Conservation (phyloP, 73 alveolate species). For the Paramecium bursaria region DNA sequence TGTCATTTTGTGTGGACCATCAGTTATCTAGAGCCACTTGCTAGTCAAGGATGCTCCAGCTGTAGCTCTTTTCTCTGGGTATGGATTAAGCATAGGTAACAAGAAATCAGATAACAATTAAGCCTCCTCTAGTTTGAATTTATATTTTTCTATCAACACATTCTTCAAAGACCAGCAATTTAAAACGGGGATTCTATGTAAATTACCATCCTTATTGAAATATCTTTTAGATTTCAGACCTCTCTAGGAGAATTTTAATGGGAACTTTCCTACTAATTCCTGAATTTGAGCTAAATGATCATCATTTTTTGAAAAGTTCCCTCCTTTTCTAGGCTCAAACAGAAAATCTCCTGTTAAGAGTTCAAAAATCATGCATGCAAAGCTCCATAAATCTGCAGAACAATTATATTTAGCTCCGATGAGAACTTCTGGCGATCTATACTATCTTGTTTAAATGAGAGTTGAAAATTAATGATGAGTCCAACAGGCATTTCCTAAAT, state of each 20-base stretch:
- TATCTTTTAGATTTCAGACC: conserved; percentile 86
- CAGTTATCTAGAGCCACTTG: conserved; percentile 39
- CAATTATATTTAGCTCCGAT: conserved; percentile 92
- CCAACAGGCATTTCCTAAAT: conserved; percentile 97
- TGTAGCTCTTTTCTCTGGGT: conserved; percentile 70
- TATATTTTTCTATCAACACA: conserved; percentile 70
- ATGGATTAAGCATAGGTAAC: conserved; percentile 56
- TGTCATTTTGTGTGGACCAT: conserved; percentile 26
- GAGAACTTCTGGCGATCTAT: conserved; percentile 99
- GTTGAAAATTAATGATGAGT: conserved; percentile 90
- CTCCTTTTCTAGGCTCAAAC: conserved; percentile 96
- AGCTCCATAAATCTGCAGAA: conserved; percentile 97
- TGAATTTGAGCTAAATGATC: conserved; percentile 95
- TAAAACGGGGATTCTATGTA: conserved; percentile 83
- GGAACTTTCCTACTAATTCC: conserved; percentile 94
- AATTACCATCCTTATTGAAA: conserved; percentile 87
- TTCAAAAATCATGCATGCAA: conserved; percentile 97
- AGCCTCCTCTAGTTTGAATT: conserved; percentile 62
- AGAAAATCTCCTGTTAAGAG: conserved; percentile 99
- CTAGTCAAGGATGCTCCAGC: conserved; percentile 50
- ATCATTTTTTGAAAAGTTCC: conserved; percentile 90
- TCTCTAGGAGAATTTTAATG: conserved; percentile 86
- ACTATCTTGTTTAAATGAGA: conserved; percentile 91
- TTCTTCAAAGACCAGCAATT: conserved; percentile 85
- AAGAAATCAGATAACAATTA: conserved; percentile 59